Evolutionary conservation across 2,329 filamentous ascomycete genomes (phyloP).

Genomic region (Daldinia sp.): DNA sequence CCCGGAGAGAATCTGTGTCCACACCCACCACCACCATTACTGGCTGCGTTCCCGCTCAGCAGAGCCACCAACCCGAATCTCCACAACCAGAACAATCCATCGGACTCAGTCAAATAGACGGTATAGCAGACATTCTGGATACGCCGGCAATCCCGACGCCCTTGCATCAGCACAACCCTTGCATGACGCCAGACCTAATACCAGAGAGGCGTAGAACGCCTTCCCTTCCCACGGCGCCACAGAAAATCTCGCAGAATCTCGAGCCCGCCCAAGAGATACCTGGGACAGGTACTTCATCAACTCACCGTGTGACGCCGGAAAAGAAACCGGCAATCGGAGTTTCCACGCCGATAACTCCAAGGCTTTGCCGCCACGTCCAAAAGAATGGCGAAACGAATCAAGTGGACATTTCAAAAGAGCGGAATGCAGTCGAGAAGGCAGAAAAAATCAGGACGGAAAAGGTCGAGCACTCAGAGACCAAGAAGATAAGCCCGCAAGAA

Average conservation of each 20-base stretch:
- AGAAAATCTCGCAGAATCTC: slow-evolving; percentile 47
- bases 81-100: slow-evolving; percentile 12
- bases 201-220: slow-evolving; percentile 26
- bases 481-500: slow-evolving; percentile 4
- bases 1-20: slow-evolving; percentile 59
- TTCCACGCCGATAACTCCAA: slow-evolving; percentile 32
- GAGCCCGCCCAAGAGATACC: slow-evolving; percentile 44
- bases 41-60: slow-evolving; percentile 59
- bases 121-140: slow-evolving; percentile 15
- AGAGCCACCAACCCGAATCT: slow-evolving; percentile 35
- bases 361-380: slow-evolving; percentile 24
- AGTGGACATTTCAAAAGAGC: slow-evolving; percentile 8
- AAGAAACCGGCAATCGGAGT: slow-evolving; percentile 30
- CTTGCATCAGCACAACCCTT: slow-evolving; percentile 23
- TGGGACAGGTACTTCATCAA: slow-evolving; percentile 47
- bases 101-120: slow-evolving; percentile 21
- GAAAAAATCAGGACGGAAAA: slow-evolving; percentile 19
- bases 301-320: slow-evolving; percentile 30
- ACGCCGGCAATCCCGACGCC: slow-evolving; percentile 25
- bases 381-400: slow-evolving; percentile 23
- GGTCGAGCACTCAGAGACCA: slow-evolving; percentile 10
- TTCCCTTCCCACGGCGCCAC: slow-evolving; percentile 48
- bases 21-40: slow-evolving; percentile 73
- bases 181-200: slow-evolving; percentile 22
- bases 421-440: not conserved